phyloP scores from a whole-genome alignment of 805 yeast genomes.

The Ogataea degrootiae region DNA sequence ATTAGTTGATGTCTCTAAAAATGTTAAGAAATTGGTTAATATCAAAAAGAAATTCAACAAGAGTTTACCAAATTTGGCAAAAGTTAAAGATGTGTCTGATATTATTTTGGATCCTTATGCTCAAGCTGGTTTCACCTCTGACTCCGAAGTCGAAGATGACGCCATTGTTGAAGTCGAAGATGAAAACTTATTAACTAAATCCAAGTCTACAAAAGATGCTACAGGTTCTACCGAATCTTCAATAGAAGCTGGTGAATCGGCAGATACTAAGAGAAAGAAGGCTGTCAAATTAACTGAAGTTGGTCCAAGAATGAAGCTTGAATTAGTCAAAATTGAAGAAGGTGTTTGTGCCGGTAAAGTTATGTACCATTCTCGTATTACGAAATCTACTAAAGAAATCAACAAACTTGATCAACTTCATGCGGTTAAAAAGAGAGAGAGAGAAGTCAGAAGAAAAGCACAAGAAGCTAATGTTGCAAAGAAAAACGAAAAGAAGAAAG shows the following conservation, averaged over 20 bases:
- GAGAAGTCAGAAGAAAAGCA: constrained; percentile 65
- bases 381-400: constrained; percentile 59
- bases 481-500: constrained; percentile 69
- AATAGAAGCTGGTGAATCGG: constrained; percentile 5
- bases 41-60: constrained; percentile 58
- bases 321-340: constrained; percentile 83
- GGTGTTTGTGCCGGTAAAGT: constrained; percentile 88
- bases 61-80: constrained; percentile 63
- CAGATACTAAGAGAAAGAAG: constrained; percentile 46
- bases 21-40: constrained; percentile 64
- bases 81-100: constrained; percentile 74
- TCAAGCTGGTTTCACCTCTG: constrained; percentile 73
- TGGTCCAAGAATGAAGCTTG: constrained; percentile 83
- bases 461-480: constrained; percentile 76
- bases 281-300: constrained; percentile 90
- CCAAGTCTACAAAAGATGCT: constrained; percentile 17
- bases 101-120: constrained; percentile 79
- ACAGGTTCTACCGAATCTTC: constrained; percentile 12
- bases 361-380: constrained; percentile 68
- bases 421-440: constrained; percentile 52
- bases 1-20: constrained; percentile 70
- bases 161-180: constrained; percentile 60
- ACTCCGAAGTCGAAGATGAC: constrained; percentile 92
- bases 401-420: constrained; percentile 63
- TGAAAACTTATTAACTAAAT: constrained; percentile 18